Percentiles rank a stretch among this genome's conserved stretches.
Evolutionary conservation across 208 protist genomes (phyloP).

Genomic region (Spongospora subterranea): DNA sequence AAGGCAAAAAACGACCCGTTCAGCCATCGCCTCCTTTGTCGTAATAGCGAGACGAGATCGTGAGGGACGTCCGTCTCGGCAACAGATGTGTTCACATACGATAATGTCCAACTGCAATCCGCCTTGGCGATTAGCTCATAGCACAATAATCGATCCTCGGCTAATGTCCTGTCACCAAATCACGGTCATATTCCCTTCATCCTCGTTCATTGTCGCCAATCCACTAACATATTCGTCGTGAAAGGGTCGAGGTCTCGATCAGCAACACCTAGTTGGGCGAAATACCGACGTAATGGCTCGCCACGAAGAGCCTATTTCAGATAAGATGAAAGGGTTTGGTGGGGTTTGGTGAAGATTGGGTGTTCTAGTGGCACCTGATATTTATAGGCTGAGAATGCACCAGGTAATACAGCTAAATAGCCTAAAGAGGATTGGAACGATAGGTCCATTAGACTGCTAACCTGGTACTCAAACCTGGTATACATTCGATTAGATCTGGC

Average conservation of each 20-base stretch:
- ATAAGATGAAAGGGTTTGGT: no score
- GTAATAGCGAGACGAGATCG: neutral
- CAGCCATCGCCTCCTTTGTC: constrained; percentile 44
- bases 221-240: constrained; percentile 16
- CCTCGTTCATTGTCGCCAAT: neutral
- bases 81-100: neutral
- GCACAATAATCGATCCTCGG: constrained; percentile 55
- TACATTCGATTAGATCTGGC: neutral
- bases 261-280: constrained; percentile 32
- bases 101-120: constrained; percentile 49
- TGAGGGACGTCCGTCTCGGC: constrained; percentile 56
- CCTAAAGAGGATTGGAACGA: constrained; percentile 30
- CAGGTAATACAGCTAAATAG: constrained; percentile 36
- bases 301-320: constrained; percentile 10
- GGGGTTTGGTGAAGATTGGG: no score
- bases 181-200: no score
- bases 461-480: constrained; percentile 49
- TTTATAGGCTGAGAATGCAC: constrained; percentile 31
- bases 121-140: constrained; percentile 45
- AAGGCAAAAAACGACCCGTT: constrained; percentile 55
- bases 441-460: constrained; percentile 18
- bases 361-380: neutral
- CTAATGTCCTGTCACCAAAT: constrained; percentile 18
- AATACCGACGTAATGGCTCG: constrained; percentile 19
- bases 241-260: constrained; percentile 40